Base-by-base conservation (phyloP, 1,284 basidiomycete genomes). In the Pseudozyma flocculosa region DNA sequence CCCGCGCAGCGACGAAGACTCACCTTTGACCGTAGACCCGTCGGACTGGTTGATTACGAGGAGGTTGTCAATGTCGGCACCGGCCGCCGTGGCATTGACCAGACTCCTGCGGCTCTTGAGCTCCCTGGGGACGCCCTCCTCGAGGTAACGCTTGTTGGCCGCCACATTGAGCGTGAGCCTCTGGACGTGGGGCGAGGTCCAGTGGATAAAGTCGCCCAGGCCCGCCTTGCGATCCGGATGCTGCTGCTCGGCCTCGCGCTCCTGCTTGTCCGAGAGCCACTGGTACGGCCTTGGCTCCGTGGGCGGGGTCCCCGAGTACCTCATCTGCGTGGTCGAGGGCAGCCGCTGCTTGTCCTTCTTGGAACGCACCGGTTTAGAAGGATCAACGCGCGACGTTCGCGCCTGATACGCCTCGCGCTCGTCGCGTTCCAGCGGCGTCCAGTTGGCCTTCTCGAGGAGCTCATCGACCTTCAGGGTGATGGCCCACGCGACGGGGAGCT, bases 131-230 rank as follows among this genome's bases (percentile, higher is more conserved):
- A 65, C 57, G 14, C 45, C 54, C 19, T 61, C 58, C 15, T 10
- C 44, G 26, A 65, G 45, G 29, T 65, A 65, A 2, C 62, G 32
- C 15, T 58, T 38, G 14, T 65, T 65, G 7, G 54, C 58, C 18
- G 45, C 50, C 2, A 57, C 42, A 37, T 58, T 61, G 36, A 55
- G 58, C 44, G 58, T 57, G 3, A 61, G 54, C 15, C 58, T 48
- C 21, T 65, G 62, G 0, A 65, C 47, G 41, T 61, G 51, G 1
- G 62, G 58, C 15, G 58, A 61, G 4, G 34, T 57, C 62, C 62
- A 65, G 37, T 55, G 38, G 26, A 65, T 61, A 44, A 45, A 65
- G 7, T 37, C 18, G 2, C 62, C 62, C 26, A 65, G 45, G 1
- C 58, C 58, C 15, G 51, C 39, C 36, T 42, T 40, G 40, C 58